Conservation (phyloP, 345 rosid species). For the Acer negundo region DNA sequence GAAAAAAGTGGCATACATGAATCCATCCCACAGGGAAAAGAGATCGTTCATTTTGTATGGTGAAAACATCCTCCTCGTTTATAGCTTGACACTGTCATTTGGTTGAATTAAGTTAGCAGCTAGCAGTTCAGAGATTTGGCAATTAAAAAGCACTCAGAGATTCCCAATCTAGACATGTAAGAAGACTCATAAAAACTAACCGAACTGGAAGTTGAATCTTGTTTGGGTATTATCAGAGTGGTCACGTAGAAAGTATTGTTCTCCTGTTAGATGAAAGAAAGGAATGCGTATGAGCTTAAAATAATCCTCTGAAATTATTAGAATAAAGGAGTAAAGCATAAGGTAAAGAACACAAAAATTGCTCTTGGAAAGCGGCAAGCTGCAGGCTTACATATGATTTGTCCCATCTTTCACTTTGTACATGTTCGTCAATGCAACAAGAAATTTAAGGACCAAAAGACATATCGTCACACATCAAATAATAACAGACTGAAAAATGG, state of each 20-base stretch:
- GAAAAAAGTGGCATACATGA: conserved; percentile 52
- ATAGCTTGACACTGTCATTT: conserved; percentile 69
- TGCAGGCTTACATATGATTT: no score
- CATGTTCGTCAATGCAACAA: not conserved
- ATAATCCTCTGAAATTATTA: not conserved
- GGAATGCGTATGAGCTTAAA: not conserved
- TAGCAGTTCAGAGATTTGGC: not conserved
- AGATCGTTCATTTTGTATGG: conserved; percentile 73
- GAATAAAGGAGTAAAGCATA: not conserved
- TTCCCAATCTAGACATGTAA: conserved; percentile 17
- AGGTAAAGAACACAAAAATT: not conserved
- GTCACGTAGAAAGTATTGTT: conserved; percentile 70
- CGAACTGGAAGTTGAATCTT: conserved; percentile 79
- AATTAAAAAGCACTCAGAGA: conserved; percentile 8
- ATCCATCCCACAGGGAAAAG: conserved; percentile 91
- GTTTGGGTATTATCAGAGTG: conserved; percentile 90
- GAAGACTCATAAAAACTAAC: conserved; percentile 49
- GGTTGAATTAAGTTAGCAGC: conserved; percentile 19
- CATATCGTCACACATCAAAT: no score
- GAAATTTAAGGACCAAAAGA: not conserved
- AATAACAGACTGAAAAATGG: no score
- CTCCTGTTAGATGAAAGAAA: conserved; percentile 49
- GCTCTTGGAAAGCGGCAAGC: not conserved
- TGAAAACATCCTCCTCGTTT: conserved; percentile 80
- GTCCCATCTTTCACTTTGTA: not conserved